phyloP scores from a whole-genome alignment of 441 rosid species.

The Erodium trifolium region DNA sequence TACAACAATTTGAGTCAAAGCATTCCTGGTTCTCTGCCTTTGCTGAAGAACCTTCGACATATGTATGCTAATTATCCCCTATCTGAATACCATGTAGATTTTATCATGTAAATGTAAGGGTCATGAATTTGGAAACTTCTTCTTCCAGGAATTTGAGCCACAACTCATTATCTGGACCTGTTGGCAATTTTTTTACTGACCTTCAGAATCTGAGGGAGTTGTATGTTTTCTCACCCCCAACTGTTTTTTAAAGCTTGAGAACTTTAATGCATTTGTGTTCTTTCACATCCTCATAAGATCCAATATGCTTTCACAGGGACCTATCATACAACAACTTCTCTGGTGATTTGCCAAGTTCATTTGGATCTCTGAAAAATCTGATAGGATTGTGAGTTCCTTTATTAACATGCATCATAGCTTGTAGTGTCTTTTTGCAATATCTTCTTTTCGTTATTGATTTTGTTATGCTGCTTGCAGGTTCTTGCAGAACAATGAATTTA shows the following conservation, averaged over 20 bases:
- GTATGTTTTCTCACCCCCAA: slow-evolving; percentile 34
- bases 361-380: slow-evolving; percentile 64
- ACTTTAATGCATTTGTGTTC: neutral
- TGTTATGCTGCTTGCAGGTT: slow-evolving; percentile 38
- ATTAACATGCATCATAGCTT: neutral
- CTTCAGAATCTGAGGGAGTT: slow-evolving; percentile 59
- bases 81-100: slow-evolving; percentile 11
- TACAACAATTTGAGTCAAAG: slow-evolving; percentile 54
- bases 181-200: slow-evolving; percentile 79
- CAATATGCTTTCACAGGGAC: slow-evolving; percentile 51
- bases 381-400: slow-evolving; percentile 56
- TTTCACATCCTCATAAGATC: slow-evolving; percentile 13
- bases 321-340: slow-evolving; percentile 68
- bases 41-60: slow-evolving; percentile 47
- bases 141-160: slow-evolving; percentile 79
- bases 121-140: slow-evolving; percentile 16
- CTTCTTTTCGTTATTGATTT: neutral
- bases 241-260: slow-evolving; percentile 12
- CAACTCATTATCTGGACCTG: slow-evolving; percentile 70
- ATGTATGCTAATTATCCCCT: slow-evolving; percentile 42
- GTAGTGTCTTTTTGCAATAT: neutral
- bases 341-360: slow-evolving; percentile 89
- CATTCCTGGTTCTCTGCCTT: slow-evolving; percentile 63
- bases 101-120: slow-evolving; percentile 6
- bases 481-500: slow-evolving; percentile 75